These are phyloP conservation scores for Hypoxylon rubiginosum DNA, from an alignment of 2,329 filamentous ascomycete species.

Conservation along the genomic window DNA sequence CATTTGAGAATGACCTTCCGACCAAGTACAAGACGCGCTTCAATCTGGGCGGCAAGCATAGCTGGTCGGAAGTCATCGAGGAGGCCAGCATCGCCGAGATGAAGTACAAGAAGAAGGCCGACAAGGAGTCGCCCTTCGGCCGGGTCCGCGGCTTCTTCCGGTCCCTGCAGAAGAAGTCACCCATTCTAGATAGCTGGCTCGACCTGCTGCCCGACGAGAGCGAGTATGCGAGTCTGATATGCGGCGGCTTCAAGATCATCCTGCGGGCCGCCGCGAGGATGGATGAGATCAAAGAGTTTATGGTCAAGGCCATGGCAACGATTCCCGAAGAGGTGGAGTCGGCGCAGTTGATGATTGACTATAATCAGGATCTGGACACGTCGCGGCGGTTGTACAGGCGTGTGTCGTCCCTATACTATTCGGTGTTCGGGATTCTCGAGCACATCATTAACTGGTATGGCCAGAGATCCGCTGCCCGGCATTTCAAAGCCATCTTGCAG, in stretches of 20 bases:
- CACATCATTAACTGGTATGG: slow-evolving; percentile 30
- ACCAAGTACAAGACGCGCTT: slow-evolving; percentile 29
- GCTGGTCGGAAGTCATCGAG: slow-evolving; percentile 25
- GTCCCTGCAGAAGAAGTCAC: slow-evolving; percentile 25
- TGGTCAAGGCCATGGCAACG: slow-evolving; percentile 20
- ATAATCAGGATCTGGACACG: slow-evolving; percentile 22
- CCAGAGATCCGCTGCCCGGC: slow-evolving; percentile 15
- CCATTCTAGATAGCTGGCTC: slow-evolving; percentile 19
- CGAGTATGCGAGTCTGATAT: slow-evolving; percentile 30
- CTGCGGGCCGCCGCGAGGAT: slow-evolving; percentile 30
- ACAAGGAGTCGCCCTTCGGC: slow-evolving; percentile 23
- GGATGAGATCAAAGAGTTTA: slow-evolving; percentile 30
- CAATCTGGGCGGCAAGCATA: slow-evolving; percentile 22
- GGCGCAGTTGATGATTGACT: slow-evolving; percentile 29
- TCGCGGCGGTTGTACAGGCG: slow-evolving; percentile 21
- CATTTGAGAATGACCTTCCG: slow-evolving; percentile 29
- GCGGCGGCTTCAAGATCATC: slow-evolving; percentile 30
- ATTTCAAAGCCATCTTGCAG: slow-evolving; percentile 22
- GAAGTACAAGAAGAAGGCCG: slow-evolving; percentile 26
- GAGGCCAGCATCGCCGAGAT: slow-evolving; percentile 28
- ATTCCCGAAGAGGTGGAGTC: slow-evolving; percentile 30
- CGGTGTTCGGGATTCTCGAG: slow-evolving; percentile 25
- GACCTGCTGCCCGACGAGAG: slow-evolving; percentile 21
- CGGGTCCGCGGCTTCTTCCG: slow-evolving; percentile 24
- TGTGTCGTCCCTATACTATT: slow-evolving; percentile 24